Evolutionary conservation across 2,329 filamentous ascomycete species (phyloP), one percentile per base, ranked within the genome.

Genomic region (Neocatenulostroma microsporum): DNA sequence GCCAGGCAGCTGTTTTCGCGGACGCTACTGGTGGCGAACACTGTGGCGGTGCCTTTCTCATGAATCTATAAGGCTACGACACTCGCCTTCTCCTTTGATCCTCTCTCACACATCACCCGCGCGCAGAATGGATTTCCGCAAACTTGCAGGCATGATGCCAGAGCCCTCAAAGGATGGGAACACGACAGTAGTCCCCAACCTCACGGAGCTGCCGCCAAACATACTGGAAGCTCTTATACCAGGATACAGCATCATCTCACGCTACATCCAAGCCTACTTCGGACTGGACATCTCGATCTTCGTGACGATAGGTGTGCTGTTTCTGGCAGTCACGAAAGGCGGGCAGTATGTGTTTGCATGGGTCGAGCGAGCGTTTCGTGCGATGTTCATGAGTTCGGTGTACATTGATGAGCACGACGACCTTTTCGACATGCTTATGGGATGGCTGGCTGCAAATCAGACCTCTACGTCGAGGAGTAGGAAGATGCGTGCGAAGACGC

Each of bases 161-260:
- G 25, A 34, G 17, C 33, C 30, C 25, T 25, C 29, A 19, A 25
- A 34, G 21, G 33, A 45, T 24, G 24, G 24, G 21, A 48, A 51
- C 36, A 21, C 21, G 30, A 53, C 50, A n/a, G 38, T 48, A 7
- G 38, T 42, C 2, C 28, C 42, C 2, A 39, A 36, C 10, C 34
- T 54, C 37, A 54, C 52, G 7, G 60, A 64, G 28, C 54, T 72
- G 8, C 63, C 68, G 1, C 60, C 62, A 14, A 65, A 62, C 12
- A 56, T 72, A 13, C 57, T 73, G n/a, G 68, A 72, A 31, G 56
- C 65, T 2, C 50, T 72, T 12, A 61, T 72, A 23, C 69, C 69
- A 7, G 69, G 69, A 12, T 72, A 72, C 51, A 60, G 65, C 25
- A 44, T 69, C 28, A 58, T 71, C 21, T 68, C 66, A 1, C 58